Evolutionary conservation across 345 rosid genomes (phyloP).

Genomic region (Populus euphratica): DNA sequence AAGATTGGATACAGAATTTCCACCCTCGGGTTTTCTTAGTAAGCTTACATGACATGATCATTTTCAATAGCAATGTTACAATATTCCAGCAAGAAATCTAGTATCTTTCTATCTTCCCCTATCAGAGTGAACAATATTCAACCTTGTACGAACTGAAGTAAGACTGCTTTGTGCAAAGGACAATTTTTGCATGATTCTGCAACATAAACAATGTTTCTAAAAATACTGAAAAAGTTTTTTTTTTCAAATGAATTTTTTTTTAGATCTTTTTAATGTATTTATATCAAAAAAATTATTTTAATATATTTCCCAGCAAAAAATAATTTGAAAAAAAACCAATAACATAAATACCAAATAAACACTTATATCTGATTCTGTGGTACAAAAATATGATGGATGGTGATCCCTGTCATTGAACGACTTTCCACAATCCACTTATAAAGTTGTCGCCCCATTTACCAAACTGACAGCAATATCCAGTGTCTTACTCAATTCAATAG

Average conservation of each 20-base stretch:
- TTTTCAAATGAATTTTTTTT: too few species aligned
- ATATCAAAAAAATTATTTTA: too few species aligned
- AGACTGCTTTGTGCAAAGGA: too few species aligned
- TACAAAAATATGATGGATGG: neutral
- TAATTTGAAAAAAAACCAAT: too few species aligned
- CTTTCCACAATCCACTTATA: constrained; percentile 17
- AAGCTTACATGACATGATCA: neutral
- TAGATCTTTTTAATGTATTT: too few species aligned
- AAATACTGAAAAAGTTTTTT: too few species aligned
- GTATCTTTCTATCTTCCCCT: neutral
- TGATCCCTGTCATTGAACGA: neutral
- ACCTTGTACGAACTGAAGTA: neutral
- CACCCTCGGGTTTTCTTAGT: neutral
- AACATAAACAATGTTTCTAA: too few species aligned
- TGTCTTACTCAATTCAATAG: constrained; percentile 56
- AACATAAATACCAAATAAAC: too few species aligned
- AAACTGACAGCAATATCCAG: constrained; percentile 40
- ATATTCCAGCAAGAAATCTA: neutral
- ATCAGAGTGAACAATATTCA: neutral
- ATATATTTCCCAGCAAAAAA: too few species aligned
- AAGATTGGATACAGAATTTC: constrained; percentile 10
- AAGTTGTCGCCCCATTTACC: constrained; percentile 23
- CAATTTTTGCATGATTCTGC: too few species aligned
- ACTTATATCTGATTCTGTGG: neutral
- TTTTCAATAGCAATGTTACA: neutral